Evolutionary conservation across 306 rosid species (phyloP).

Genomic region (Vigna radiata): DNA sequence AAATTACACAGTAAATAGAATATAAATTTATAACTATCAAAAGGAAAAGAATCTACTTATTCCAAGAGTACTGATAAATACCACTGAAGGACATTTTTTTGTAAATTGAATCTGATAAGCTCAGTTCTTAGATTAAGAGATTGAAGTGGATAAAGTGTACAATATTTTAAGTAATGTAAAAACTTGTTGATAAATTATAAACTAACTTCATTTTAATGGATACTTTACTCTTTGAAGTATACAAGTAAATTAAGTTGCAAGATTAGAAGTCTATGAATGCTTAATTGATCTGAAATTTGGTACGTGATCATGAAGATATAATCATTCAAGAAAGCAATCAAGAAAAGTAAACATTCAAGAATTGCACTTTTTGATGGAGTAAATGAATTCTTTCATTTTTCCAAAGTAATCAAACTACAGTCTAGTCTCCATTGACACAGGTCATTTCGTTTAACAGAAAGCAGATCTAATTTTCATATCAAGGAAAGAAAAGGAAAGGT

Average conservation of each 20-base stretch:
- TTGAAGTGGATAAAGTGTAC: neutral
- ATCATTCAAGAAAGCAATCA: neutral
- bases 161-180: neutral
- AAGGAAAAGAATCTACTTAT: neutral
- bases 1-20: neutral
- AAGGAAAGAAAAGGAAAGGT: conserved; percentile 22
- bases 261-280: neutral
- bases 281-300: neutral
- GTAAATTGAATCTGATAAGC: neutral
- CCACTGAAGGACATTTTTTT: neutral
- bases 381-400: neutral
- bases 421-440: neutral
- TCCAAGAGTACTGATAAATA: neutral
- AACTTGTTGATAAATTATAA: neutral
- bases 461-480: conserved; percentile 17
- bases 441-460: conserved; percentile 26
- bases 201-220: neutral
- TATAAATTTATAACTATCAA: neutral
- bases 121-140: neutral
- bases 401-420: conserved; percentile 25
- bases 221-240: neutral
- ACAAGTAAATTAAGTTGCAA: neutral
- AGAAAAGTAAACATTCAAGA: neutral
- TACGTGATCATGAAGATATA: neutral
- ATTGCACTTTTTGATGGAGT: no score